Evolutionary conservation across 2,329 filamentous ascomycete genomes (phyloP), one percentile per base, ranked within the genome.

Genomic region (Paraconiothyrium sp.): DNA sequence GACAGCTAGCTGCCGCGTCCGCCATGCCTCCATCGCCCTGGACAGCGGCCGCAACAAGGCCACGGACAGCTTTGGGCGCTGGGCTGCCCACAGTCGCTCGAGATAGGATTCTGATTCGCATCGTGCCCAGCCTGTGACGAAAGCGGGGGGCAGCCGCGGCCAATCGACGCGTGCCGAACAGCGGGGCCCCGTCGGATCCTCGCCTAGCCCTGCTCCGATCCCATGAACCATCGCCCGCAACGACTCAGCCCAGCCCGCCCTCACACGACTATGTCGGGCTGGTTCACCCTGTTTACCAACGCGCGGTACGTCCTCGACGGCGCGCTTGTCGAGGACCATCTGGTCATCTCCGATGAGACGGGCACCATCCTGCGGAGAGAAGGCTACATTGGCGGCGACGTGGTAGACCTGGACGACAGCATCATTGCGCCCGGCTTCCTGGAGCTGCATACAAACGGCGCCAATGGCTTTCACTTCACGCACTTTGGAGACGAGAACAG

Each of bases 381-480:
- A 39, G 79, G 79, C 35, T 81, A 81, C 62, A 81, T 81, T 60
- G 80, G 79, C 47, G 80, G 79, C 32, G 78, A 82, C 46, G 77
- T 76, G 13, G 71, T 84, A 50, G 84, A 87, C 67, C 70, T 86
- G 11, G 76, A 83, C 43, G 82, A 81, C 44, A 78, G 74, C 50
- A 84, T 87, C 51, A 76, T 87, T 57, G 83, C 84, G 5, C 85
- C 85, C 10, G 85, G 85, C 3, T 85, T 85, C 66, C 74, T 87
- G 24, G 85, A 87, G 61, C 71, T 87, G 6, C 85, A 87, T 62
- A 86, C 83, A 1, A 87, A 87, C 67, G 83, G 84, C 55, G 74
- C 82, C 52, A 79, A 81, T 69, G 84, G 84, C 1, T 85, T 86
- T 55, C 84, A 86, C 66, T 87, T 86, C 60, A 84, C 84, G 1